phyloP scores from a whole-genome alignment of 768 basidiomycete species.

The Lactifluus volemus region DNA sequence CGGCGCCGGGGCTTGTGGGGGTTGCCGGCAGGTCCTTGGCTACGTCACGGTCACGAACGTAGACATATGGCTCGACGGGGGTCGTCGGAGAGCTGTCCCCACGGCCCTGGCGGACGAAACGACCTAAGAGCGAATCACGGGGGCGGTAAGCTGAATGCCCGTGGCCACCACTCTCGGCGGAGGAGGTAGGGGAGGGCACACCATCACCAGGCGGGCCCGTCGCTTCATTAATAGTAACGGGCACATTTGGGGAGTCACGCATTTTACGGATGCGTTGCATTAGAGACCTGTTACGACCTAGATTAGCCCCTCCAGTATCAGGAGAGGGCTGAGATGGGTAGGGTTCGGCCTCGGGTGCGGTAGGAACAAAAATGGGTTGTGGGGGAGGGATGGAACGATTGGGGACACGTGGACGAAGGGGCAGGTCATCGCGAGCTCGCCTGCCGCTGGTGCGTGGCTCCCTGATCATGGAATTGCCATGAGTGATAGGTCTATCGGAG shows the following conservation, averaged over 20 bases:
- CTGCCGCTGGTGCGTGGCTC: conserved; percentile 21
- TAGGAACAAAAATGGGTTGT: conserved; percentile 62
- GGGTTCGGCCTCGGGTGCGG: conserved; percentile 25
- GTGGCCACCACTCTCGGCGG: conserved; percentile 26
- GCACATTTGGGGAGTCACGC: conserved; percentile 80
- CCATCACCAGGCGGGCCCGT: conserved; percentile 30
- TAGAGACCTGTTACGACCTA: conserved; percentile 71
- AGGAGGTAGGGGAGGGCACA: conserved; percentile 37
- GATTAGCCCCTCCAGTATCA: conserved; percentile 33
- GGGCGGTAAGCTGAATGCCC: conserved; percentile 58
- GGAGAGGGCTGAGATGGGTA: conserved; percentile 33
- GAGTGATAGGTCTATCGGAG: conserved; percentile 49
- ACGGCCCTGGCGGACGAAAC: conserved; percentile 45
- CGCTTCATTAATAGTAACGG: conserved; percentile 40
- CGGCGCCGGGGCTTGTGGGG: conserved; percentile 26
- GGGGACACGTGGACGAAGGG: conserved; percentile 24
- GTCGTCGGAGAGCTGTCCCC: conserved; percentile 28
- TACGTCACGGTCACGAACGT: conserved; percentile 53
- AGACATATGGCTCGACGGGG: conserved; percentile 49
- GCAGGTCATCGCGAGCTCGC: conserved; percentile 37
- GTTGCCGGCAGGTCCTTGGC: conserved; percentile 48
- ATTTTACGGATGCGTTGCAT: conserved; percentile 87
- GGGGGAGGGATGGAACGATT: conserved; percentile 69
- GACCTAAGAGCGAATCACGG: conserved; percentile 71
- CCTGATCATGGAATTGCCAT: conserved; percentile 16